These are phyloP conservation scores for Aspergillus bertholletiae DNA, from an alignment of 495 filamentous ascomycete genomes.

Conservation along the genomic window DNA sequence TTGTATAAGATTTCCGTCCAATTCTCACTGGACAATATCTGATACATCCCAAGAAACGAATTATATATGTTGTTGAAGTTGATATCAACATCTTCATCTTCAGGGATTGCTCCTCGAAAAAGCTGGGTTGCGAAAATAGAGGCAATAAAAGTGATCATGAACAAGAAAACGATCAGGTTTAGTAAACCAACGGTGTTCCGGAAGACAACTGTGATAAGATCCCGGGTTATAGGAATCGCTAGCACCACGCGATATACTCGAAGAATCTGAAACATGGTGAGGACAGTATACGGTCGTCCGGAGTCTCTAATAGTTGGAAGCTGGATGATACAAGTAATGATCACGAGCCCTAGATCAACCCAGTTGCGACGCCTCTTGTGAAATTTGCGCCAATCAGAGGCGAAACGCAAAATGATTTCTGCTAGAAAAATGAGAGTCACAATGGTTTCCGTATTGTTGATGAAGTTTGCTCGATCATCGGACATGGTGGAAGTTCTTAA, in stretches of 20 bases:
- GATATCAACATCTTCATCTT: conserved; percentile 55
- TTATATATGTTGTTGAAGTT: conserved; percentile 92
- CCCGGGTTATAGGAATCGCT: conserved; percentile 78
- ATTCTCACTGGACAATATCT: conserved; percentile 94
- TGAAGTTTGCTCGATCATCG: conserved; percentile 45
- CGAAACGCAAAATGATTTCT: conserved; percentile 80
- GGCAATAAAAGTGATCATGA: conserved; percentile 89
- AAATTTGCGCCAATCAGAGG: conserved; percentile 75
- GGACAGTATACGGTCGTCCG: conserved; percentile 77
- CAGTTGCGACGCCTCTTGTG: conserved; percentile 67
- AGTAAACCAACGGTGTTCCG: conserved; percentile 89
- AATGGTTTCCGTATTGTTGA: conserved; percentile 66
- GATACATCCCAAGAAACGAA: conserved; percentile 96
- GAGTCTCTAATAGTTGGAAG: conserved; percentile 76
- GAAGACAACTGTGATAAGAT: conserved; percentile 80
- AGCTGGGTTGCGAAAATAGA: conserved; percentile 93
- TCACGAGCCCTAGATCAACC: conserved; percentile 72
- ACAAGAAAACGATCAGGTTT: conserved; percentile 94
- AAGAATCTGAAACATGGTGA: conserved; percentile 91
- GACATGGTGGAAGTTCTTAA: conserved; percentile 75
- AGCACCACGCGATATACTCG: conserved; percentile 90
- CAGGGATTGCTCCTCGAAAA: conserved; percentile 80
- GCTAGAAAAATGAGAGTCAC: conserved; percentile 76
- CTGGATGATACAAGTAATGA: conserved; percentile 82
- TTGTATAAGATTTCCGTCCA: conserved; percentile 90